Evolutionary conservation across 352 stramenopile species (phyloP), one percentile per base, ranked within the genome.

Genomic region (Globisporangium nodosum): DNA sequence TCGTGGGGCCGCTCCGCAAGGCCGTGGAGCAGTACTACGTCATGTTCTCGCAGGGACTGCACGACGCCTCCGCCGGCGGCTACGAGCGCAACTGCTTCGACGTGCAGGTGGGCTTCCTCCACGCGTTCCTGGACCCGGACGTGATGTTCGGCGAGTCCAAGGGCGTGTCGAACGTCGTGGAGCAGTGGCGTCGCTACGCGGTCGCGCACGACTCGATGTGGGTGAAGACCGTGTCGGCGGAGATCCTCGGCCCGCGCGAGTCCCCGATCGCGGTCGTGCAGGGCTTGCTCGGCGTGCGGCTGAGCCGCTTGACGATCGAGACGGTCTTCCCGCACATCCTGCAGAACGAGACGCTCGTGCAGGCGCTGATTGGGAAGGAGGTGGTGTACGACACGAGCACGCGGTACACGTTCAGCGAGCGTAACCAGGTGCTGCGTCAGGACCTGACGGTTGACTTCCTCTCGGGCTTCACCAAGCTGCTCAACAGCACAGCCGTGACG

Each of bases 321-420:
- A 60, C 73, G n/a, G 61, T 92, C 37, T 92, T 90, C 58, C 82
- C 82, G 15, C 66, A 86, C 54, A 69, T 87, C 15, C 39, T 92
- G 1, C 45, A 51, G 5, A 72, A 89, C 54, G 78, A 90, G 47
- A 53, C 59, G 54, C 60, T 90, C 20, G 70, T 84, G 37, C 74
- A 88, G 66, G 58, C 65, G 27, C 69, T 92, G 18, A 61, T 90
- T n/a, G 72, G 68, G 35, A 56, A 69, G 16, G 56, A 81, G 24
- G 69, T 88, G 30, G 60, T 72, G 30, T 89, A 88, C 59, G 66
- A 74, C 52, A 82, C 71, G 20, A 74, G 65, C 53, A 82, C 76
- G 30, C 73, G 69, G 35, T 88, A 78, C 64, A 62, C 77, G 18
- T 88, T 88, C 61, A 78, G 79, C 63, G 60, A 69, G 42, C 58